Evolutionary conservation across 805 yeast genomes (phyloP).

Genomic region (Candida coleopterorum): DNA sequence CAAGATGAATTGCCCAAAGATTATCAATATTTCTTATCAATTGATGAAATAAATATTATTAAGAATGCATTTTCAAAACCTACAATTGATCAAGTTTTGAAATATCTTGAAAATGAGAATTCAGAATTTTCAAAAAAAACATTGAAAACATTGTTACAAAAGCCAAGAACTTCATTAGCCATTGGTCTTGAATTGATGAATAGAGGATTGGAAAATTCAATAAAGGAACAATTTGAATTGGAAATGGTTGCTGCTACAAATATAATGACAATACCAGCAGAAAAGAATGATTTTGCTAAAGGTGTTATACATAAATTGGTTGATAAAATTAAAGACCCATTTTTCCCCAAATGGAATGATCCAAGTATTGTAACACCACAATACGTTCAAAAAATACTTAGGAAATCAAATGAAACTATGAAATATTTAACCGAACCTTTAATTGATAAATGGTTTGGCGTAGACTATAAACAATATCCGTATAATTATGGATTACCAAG

Average conservation of each 20-base stretch:
- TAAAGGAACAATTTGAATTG: constrained; percentile 60
- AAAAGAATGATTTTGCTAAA: constrained; percentile 55
- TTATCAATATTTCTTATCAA: constrained; percentile 54
- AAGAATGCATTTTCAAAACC: constrained; percentile 60
- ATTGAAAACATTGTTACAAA: constrained; percentile 49
- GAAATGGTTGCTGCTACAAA: constrained; percentile 77
- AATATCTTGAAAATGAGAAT: constrained; percentile 48
- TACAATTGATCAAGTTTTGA: constrained; percentile 52
- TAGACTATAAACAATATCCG: constrained; percentile 46
- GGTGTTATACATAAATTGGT: constrained; percentile 63
- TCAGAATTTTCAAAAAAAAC: constrained; percentile 63
- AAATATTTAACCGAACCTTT: constrained; percentile 29
- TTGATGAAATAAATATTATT: constrained; percentile 56
- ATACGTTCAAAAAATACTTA: constrained; percentile 16
- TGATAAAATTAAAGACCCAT: constrained; percentile 54
- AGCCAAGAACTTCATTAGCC: constrained; percentile 77
- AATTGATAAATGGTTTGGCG: constrained; percentile 34
- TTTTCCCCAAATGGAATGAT: constrained; percentile 24
- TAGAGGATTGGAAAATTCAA: constrained; percentile 52
- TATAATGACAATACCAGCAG: constrained; percentile 52
- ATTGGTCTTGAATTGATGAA: constrained; percentile 67
- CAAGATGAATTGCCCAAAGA: constrained; percentile 56
- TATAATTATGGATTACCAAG: constrained; percentile 77
- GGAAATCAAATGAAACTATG: constrained; percentile 17
- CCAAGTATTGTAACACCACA: constrained; percentile 11